phyloP scores from a whole-genome alignment of 2,329 filamentous ascomycete species.

The Knufia petricola region DNA sequence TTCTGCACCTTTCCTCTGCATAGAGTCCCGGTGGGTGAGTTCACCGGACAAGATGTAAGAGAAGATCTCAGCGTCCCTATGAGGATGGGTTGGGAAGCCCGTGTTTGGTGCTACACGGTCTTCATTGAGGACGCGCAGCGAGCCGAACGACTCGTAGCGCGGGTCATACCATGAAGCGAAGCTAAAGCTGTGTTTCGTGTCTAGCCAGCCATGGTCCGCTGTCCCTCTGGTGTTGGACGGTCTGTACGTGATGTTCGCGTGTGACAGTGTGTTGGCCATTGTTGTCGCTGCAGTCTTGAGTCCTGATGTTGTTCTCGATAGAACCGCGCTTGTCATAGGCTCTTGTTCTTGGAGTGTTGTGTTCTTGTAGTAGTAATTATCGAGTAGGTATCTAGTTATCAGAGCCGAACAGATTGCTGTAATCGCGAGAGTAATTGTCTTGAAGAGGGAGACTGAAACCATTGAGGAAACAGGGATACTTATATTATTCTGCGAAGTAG shows the following conservation, averaged over 20 bases:
- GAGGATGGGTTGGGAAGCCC: constrained; percentile 77
- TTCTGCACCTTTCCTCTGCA: constrained; percentile 62
- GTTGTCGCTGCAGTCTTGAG: constrained; percentile 27
- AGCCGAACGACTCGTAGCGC: constrained; percentile 58
- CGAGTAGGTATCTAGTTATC: constrained; percentile 2
- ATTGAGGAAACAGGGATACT: constrained; percentile 8
- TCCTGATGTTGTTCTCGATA: constrained; percentile 16
- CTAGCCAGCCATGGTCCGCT: constrained; percentile 76
- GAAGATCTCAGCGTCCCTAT: constrained; percentile 85
- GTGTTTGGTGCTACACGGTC: constrained; percentile 65
- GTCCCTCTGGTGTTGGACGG: constrained; percentile 64
- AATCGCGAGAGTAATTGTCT: constrained; percentile 3
- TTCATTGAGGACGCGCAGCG: constrained; percentile 78
- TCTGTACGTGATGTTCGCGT: constrained; percentile 66
- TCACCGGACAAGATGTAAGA: constrained; percentile 77
- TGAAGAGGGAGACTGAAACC: constrained; percentile 1
- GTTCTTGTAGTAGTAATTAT: background rate
- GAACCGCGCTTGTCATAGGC: background rate
- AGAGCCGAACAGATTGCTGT: constrained; percentile 8
- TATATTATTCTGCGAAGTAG: constrained; percentile 2
- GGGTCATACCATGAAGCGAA: constrained; percentile 67
- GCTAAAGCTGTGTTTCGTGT: constrained; percentile 77
- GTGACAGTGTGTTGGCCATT: constrained; percentile 50
- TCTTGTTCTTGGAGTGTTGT: constrained; percentile 3
- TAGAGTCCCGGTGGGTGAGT: constrained; percentile 77